Conservation (phyloP, 2,329 filamentous ascomycete genomes). For the Ampelomyces quisqualis region DNA sequence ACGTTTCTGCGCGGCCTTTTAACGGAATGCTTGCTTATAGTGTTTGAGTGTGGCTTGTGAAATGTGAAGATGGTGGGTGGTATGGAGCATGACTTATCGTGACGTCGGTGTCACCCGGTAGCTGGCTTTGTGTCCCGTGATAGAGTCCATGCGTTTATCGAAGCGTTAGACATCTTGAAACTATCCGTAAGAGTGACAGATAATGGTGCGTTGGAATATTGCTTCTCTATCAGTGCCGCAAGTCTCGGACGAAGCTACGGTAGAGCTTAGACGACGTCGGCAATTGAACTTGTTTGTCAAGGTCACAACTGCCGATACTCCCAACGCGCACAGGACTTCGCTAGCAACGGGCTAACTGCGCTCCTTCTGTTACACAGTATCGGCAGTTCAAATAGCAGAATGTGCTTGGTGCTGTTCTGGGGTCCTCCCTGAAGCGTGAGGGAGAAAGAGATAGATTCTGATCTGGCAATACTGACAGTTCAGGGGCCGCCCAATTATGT, state of each 20-base stretch:
- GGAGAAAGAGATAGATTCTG: conserved; percentile 4
- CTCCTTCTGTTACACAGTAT: conserved; percentile 4
- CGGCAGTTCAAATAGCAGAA: conserved; percentile 19
- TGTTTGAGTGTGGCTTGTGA: too few relatives aligned
- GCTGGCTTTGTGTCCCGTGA: too few relatives aligned
- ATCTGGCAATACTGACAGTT: neutral
- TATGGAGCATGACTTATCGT: too few relatives aligned
- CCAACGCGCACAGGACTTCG: conserved; percentile 10
- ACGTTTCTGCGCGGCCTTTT: too few relatives aligned
- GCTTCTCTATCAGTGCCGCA: too few relatives aligned
- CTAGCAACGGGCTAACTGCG: conserved; percentile 7
- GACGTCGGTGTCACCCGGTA: too few relatives aligned
- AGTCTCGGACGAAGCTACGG: conserved; percentile 4
- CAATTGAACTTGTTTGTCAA: conserved; percentile 17
- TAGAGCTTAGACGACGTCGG: conserved; percentile 10
- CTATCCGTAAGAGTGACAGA: too few relatives aligned
- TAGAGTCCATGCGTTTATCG: too few relatives aligned
- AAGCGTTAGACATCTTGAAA: too few relatives aligned
- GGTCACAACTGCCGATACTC: conserved; percentile 19
- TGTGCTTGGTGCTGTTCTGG: neutral
- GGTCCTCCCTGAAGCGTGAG: neutral
- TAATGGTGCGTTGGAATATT: too few relatives aligned
- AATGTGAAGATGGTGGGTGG: too few relatives aligned
- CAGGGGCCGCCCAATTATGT: conserved; percentile 1
- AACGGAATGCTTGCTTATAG: too few relatives aligned